A percentile compares a stretch with the other conserved stretches of the same genome.
Evolutionary conservation across 2,329 filamentous ascomycete species (phyloP).

Genomic region (Pleoardoris graminearum): DNA sequence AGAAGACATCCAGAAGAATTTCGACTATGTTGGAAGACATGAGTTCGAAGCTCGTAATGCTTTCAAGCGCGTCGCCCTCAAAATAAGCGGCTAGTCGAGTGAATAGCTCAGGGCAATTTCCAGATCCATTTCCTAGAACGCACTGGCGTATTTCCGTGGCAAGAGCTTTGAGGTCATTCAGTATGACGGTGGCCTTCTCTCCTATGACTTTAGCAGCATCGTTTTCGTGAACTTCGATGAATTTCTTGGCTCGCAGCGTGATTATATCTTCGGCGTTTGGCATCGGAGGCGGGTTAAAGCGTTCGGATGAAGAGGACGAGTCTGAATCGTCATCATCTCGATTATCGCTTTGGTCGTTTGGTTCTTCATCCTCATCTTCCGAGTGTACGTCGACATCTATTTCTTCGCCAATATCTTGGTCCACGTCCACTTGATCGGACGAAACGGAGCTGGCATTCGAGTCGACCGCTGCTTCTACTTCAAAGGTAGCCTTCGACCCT

Average conservation of each 20-base stretch:
- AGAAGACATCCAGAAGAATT: slow-evolving; percentile 80
- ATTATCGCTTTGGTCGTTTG: slow-evolving; percentile 63
- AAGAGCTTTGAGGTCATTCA: slow-evolving; percentile 71
- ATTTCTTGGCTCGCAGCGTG: slow-evolving; percentile 75
- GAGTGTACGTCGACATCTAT: slow-evolving; percentile 58
- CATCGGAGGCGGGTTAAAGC: slow-evolving; percentile 25
- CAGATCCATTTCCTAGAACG: slow-evolving; percentile 57
- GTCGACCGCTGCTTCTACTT: slow-evolving; percentile 28
- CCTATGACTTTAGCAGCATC: slow-evolving; percentile 75
- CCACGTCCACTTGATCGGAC: slow-evolving; percentile 39
- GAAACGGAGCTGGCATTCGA: slow-evolving; percentile 29
- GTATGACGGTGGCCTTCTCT: slow-evolving; percentile 74
- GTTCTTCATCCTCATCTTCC: slow-evolving; percentile 55
- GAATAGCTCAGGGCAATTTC: slow-evolving; percentile 69
- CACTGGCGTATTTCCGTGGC: slow-evolving; percentile 72
- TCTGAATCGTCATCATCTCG: slow-evolving; percentile 67
- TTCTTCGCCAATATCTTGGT: slow-evolving; percentile 56
- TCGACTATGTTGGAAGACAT: slow-evolving; percentile 88
- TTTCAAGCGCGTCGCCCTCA: slow-evolving; percentile 83
- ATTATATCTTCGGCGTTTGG: slow-evolving; percentile 71
- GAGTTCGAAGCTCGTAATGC: slow-evolving; percentile 92
- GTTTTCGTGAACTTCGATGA: slow-evolving; percentile 80
- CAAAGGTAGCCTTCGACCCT: slow-evolving; percentile 28
- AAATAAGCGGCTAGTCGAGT: slow-evolving; percentile 79
- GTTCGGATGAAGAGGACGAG: slow-evolving; percentile 59